Percentiles rank a stretch among this genome's conserved stretches.
These are phyloP conservation scores for Pyrenopolyporus hunteri DNA, from an alignment of 495 filamentous ascomycete genomes.

Conservation along the genomic window DNA sequence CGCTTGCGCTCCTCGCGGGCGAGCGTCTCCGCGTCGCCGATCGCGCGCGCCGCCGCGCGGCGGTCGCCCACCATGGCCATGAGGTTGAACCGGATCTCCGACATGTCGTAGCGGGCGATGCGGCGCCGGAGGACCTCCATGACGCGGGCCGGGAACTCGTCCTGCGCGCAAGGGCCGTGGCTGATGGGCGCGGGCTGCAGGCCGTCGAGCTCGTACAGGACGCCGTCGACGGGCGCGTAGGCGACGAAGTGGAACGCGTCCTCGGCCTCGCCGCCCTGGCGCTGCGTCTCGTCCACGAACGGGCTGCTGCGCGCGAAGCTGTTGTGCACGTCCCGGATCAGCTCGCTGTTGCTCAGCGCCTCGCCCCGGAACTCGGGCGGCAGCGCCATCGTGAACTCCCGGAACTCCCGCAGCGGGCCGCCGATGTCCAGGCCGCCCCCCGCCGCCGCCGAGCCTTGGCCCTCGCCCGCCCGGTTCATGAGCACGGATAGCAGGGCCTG, in stretches of 20 bases:
- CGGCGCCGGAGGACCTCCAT: conserved; percentile 85
- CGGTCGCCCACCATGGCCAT: conserved; percentile 89
- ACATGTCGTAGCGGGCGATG: conserved; percentile 81
- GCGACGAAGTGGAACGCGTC: conserved; percentile 99
- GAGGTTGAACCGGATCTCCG: conserved; percentile 94
- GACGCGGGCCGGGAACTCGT: conserved; percentile 78
- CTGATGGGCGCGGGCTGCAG: conserved; percentile 89
- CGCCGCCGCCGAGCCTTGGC: no score
- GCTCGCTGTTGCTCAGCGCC: conserved; percentile 69
- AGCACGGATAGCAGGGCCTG: conserved; percentile 93
- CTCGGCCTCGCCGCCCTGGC: conserved; percentile 64
- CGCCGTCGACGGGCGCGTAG: conserved; percentile 80
- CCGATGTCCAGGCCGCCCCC: conserved; percentile 70
- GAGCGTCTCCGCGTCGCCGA: conserved; percentile 81
- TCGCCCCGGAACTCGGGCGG: conserved; percentile 76
- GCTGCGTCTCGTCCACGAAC: conserved; percentile 86
- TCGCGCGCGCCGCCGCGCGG: conserved; percentile 73
- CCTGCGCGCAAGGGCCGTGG: conserved; percentile 74
- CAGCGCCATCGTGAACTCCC: conserved; percentile 88
- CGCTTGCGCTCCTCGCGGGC: conserved; percentile 84
- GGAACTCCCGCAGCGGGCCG: conserved; percentile 72
- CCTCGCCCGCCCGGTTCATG: conserved; percentile 73
- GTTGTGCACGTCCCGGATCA: conserved; percentile 92
- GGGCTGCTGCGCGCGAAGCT: conserved; percentile 86
- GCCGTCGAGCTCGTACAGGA: conserved; percentile 93